phyloP scores from a whole-genome alignment of 495 filamentous ascomycete species.

The Aspergillus sclerotiicarbonarius region DNA sequence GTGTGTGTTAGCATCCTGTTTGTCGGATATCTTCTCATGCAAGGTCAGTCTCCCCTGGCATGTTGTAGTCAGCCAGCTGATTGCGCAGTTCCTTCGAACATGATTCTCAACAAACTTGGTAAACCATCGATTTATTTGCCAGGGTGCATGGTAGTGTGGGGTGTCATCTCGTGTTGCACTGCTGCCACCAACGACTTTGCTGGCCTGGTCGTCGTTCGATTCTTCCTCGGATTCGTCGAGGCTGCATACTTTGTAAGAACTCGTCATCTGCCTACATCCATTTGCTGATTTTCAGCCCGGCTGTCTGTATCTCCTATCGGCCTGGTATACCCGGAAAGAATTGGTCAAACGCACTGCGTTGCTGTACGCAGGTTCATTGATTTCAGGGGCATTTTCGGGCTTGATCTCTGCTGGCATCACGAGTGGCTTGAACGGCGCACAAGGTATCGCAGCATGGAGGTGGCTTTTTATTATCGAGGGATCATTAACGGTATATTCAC shows the following conservation, averaged over 20 bases:
- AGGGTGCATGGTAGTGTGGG: conserved; percentile 63
- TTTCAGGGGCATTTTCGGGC: conserved; percentile 55
- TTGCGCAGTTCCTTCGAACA: conserved; percentile 30
- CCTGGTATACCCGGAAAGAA: conserved; percentile 52
- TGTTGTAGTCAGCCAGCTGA: neutral
- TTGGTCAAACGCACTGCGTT: conserved; percentile 45
- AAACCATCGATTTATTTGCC: conserved; percentile 63
- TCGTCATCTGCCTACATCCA: neutral
- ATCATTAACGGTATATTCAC: neutral
- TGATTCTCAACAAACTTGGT: conserved; percentile 42
- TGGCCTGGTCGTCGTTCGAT: conserved; percentile 61
- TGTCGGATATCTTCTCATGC: neutral
- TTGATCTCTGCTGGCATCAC: conserved; percentile 46
- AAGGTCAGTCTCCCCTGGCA: neutral
- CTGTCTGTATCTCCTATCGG: conserved; percentile 38
- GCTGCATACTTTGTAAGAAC: conserved; percentile 33
- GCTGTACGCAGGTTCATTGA: conserved; percentile 54
- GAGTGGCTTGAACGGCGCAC: conserved; percentile 21
- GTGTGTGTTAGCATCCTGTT: neutral
- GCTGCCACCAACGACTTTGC: conserved; percentile 53
- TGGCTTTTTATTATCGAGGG: conserved; percentile 10
- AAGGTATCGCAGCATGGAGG: conserved; percentile 21
- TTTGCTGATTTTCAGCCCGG: neutral
- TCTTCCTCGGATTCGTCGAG: conserved; percentile 64
- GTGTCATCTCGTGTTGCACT: conserved; percentile 59